Conservation (phyloP, 768 basidiomycete species). For the Xerocomellus chrysenteron region DNA sequence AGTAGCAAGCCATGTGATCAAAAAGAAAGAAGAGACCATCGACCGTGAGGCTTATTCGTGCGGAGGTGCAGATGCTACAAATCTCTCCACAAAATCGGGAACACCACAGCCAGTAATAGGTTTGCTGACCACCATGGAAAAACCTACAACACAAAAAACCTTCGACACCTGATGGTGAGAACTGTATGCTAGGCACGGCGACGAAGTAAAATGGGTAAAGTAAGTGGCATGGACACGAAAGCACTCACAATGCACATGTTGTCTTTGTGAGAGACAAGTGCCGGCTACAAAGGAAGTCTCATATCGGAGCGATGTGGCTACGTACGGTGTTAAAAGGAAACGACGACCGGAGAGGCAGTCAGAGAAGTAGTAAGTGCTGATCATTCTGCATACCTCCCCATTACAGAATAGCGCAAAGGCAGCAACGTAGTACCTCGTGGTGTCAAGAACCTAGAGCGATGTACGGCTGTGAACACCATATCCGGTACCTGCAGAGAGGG, state of each 20-base stretch:
- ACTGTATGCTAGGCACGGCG: slow-evolving; percentile 58
- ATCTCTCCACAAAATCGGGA: slow-evolving; percentile 55
- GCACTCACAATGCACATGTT: slow-evolving; percentile 43
- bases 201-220: background rate
- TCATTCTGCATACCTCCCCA: too few species aligned
- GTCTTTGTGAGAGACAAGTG: background rate
- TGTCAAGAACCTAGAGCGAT: too few species aligned
- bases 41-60: slow-evolving; percentile 53
- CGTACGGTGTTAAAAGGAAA: too few species aligned
- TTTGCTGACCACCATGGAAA: slow-evolving; percentile 61
- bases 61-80: slow-evolving; percentile 50
- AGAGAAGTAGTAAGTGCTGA: too few species aligned
- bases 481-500: background rate
- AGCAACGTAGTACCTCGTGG: too few species aligned
- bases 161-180: slow-evolving; percentile 35
- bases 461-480: background rate
- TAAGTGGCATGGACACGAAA: background rate
- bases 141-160: slow-evolving; percentile 39
- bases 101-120: slow-evolving; percentile 60
- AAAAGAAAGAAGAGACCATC: slow-evolving; percentile 38
- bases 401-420: too few species aligned
- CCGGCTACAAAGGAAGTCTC: too few species aligned
- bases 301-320: too few species aligned
- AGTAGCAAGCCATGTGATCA: background rate
- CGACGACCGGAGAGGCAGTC: too few species aligned